Base-by-base conservation (phyloP, 148 eudicot species). In the Pharnaceum exiguum region DNA sequence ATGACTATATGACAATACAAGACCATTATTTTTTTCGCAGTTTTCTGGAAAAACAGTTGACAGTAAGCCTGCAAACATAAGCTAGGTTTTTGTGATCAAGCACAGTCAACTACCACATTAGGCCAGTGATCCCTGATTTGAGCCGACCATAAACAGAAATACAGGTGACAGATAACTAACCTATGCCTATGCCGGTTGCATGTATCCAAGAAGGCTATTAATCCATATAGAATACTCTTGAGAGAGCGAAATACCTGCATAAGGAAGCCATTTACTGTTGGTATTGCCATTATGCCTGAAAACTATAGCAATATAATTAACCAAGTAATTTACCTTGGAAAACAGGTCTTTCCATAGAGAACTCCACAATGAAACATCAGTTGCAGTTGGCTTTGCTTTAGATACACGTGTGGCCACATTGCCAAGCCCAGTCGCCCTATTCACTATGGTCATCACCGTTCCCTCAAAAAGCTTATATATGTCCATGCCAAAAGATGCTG, bases 141-240 rank as follows among this genome's bases (percentile, higher is more conserved):
- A 6, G 29, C 26, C 26, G 5, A 56, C 21, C 27, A 40, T 22
- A 24, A 55, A 17, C 11, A 43, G 19, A 51, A 1, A 1, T 15
- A 17, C 18, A 10, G 2, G 28, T 27, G 67, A 35, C 47, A 24
- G 33, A 25, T 18, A 44, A 43, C 23, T 60, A 51, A 93, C 99
- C 99, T 93, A 24, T 83, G 80, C 37, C 99, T 79, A 71, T 93
- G 99, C 49, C 99, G 78, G 62, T 83, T 93, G 80, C 95, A 88
- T 44, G 99, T 79, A 62, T 76, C 58, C 26, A 88, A 83, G 71
- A 88, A 88, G 16, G 90, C 87, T 46, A 75, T 82, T 45, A 88
- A 67, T 19, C 99, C 99, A 69, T 93, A 56, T n/a, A 84, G 52
- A 67, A 93, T 75, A 63, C 88, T 83, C 39, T 85, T 75, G 42